Conservation (phyloP, 495 filamentous ascomycete species). For the Hypoxylon lenormandii region DNA sequence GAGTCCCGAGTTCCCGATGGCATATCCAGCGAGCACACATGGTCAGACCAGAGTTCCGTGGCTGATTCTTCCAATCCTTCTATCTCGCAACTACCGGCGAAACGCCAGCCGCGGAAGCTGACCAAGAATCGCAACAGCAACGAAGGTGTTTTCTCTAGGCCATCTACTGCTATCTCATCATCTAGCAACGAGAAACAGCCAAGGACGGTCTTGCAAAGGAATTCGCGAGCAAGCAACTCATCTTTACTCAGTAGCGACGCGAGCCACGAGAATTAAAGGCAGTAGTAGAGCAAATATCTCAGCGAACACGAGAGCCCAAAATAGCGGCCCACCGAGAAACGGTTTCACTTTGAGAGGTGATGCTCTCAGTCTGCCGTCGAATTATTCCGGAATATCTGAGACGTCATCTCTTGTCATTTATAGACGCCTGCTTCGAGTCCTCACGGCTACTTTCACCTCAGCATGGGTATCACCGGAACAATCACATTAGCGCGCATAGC, state of each 20-base stretch:
- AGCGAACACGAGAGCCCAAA: background rate
- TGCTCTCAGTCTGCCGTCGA: background rate
- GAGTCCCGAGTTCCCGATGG: slow-evolving; percentile 13
- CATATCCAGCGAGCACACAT: slow-evolving; percentile 29
- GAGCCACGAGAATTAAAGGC: slow-evolving; percentile 15
- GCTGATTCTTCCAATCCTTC: slow-evolving; percentile 14
- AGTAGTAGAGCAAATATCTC: background rate
- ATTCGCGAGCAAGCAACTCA: slow-evolving; percentile 19
- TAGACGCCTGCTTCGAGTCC: slow-evolving; percentile 5
- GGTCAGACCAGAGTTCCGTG: slow-evolving; percentile 27
- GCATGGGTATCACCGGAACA: slow-evolving; percentile 1
- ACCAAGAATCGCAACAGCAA: slow-evolving; percentile 46
- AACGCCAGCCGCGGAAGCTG: slow-evolving; percentile 48
- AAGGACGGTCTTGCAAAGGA: slow-evolving; percentile 37
- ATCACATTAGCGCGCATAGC: slow-evolving; percentile 6
- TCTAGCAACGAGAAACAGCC: slow-evolving; percentile 27
- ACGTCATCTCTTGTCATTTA: background rate
- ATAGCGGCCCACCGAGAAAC: background rate
- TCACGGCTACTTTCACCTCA: background rate
- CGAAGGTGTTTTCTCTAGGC: slow-evolving; percentile 7
- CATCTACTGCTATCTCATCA: background rate
- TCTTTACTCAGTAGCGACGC: slow-evolving; percentile 32
- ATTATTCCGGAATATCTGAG: background rate
- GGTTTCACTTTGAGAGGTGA: background rate
- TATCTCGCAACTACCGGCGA: slow-evolving; percentile 13